Conservation (phyloP, 2,329 filamentous ascomycete species). For the Tolypocladium cylindrosporum region DNA sequence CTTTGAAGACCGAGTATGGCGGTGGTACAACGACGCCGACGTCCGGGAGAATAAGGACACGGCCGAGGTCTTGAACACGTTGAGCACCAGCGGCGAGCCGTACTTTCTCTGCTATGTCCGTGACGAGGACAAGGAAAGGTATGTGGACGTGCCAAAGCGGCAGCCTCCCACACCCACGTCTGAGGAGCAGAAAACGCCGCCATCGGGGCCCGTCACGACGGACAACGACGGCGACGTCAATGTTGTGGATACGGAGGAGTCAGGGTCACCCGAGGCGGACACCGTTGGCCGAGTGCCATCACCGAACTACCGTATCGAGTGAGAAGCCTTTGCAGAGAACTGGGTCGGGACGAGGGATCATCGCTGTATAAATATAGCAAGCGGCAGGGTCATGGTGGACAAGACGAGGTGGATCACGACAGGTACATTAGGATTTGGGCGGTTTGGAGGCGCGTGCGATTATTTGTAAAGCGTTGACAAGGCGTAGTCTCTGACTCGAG, state of each 20-base stretch:
- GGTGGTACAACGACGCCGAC: slow-evolving; percentile 84
- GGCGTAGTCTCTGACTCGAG: background rate
- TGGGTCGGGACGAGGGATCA: background rate
- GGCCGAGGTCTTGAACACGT: slow-evolving; percentile 57
- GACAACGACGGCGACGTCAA: slow-evolving; percentile 16
- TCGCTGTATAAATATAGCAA: too few relatives aligned
- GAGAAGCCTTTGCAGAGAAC: background rate
- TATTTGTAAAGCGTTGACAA: background rate
- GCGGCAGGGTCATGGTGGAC: background rate
- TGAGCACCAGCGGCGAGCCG: slow-evolving; percentile 63
- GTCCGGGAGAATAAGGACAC: slow-evolving; percentile 61
- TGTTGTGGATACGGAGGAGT: slow-evolving; percentile 4
- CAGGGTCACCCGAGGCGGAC: background rate
- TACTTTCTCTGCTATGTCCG: slow-evolving; percentile 79
- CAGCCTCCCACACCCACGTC: slow-evolving; percentile 8
- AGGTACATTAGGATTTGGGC: background rate
- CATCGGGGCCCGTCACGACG: background rate
- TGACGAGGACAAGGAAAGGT: slow-evolving; percentile 49
- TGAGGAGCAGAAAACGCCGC: slow-evolving; percentile 3
- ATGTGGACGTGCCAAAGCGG: slow-evolving; percentile 36
- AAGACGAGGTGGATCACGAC: background rate
- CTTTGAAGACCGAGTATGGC: slow-evolving; percentile 73
- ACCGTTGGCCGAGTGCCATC: background rate
- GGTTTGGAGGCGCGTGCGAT: background rate
- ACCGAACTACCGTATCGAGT: slow-evolving; percentile 2